A percentile compares a stretch with the other conserved stretches of the same genome.
phyloP scores from a whole-genome alignment of 2,329 filamentous ascomycete genomes.

The Thielaviopsis musarum region DNA sequence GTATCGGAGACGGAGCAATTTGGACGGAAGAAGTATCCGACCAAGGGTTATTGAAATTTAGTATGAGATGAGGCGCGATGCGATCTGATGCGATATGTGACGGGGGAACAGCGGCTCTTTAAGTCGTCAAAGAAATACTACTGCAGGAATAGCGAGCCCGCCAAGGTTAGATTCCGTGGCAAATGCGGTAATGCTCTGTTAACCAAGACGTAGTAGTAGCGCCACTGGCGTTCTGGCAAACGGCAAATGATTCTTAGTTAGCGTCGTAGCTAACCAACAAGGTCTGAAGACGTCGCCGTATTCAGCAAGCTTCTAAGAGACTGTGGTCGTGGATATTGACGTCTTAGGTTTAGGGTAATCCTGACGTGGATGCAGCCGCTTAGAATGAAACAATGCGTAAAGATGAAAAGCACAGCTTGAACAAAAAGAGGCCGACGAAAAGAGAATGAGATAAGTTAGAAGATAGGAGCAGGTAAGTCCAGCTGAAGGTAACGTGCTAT shows the following conservation, averaged over 20 bases:
- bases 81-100: not conserved
- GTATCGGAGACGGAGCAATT: not conserved
- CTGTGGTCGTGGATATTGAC: not conserved
- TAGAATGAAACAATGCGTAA: not conserved
- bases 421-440: not conserved
- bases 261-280: not conserved
- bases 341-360: not conserved
- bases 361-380: not conserved
- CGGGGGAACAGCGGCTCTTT: not conserved
- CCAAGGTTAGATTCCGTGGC: not conserved
- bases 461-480: not conserved
- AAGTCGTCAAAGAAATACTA: not conserved
- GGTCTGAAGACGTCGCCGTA: not conserved
- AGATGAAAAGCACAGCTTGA: not conserved
- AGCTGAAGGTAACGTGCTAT: not conserved
- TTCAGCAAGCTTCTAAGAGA: not conserved
- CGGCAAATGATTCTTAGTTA: not conserved
- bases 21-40: not conserved
- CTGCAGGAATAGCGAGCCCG: too few relatives aligned
- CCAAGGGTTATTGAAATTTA: not conserved
- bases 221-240: not conserved
- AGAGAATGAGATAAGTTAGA: too few relatives aligned
- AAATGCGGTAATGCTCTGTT: not conserved
- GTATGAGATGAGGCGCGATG: not conserved
- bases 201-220: too few relatives aligned